phyloP scores from a whole-genome alignment of 2,329 filamentous ascomycete species.

The Diaporthe caulivora region DNA sequence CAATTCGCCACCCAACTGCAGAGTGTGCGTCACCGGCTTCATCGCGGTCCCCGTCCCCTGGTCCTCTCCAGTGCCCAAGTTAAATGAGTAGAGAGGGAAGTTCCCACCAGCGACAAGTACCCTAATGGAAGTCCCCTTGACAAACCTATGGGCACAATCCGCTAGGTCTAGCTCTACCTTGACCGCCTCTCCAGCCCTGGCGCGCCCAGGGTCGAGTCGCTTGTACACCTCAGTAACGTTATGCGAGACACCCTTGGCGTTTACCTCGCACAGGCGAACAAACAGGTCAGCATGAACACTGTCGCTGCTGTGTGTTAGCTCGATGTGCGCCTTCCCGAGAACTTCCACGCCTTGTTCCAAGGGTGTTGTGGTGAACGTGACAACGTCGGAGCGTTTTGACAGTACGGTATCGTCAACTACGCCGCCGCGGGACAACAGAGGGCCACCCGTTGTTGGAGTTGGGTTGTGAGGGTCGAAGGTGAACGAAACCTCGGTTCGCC shows the following conservation, averaged over 20 bases:
- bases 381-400: constrained; percentile 42
- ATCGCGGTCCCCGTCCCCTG: constrained; percentile 39
- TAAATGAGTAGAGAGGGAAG: constrained; percentile 41
- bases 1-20: constrained; percentile 19
- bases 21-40: constrained; percentile 37
- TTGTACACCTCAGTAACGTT: constrained; percentile 44
- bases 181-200: not conserved
- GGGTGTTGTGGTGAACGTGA: constrained; percentile 42
- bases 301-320: constrained; percentile 44
- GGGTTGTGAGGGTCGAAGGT: constrained; percentile 44
- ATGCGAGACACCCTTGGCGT: constrained; percentile 42
- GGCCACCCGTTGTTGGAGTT: constrained; percentile 43
- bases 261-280: constrained; percentile 44
- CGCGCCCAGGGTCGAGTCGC: constrained; percentile 39
- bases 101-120: constrained; percentile 44
- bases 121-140: constrained; percentile 42
- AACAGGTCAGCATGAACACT: constrained; percentile 44
- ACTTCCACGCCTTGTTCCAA: constrained; percentile 42
- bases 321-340: constrained; percentile 41
- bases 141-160: constrained; percentile 43
- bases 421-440: constrained; percentile 36
- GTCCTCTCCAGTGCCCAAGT: constrained; percentile 42
- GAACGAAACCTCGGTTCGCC: constrained; percentile 36
- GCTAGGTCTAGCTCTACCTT: constrained; percentile 39
- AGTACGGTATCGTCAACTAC: constrained; percentile 41